Percentiles rank a stretch among this genome's conserved stretches.
Evolutionary conservation across 2,329 filamentous ascomycete species (phyloP).

Genomic region (Fusarium paranaense): DNA sequence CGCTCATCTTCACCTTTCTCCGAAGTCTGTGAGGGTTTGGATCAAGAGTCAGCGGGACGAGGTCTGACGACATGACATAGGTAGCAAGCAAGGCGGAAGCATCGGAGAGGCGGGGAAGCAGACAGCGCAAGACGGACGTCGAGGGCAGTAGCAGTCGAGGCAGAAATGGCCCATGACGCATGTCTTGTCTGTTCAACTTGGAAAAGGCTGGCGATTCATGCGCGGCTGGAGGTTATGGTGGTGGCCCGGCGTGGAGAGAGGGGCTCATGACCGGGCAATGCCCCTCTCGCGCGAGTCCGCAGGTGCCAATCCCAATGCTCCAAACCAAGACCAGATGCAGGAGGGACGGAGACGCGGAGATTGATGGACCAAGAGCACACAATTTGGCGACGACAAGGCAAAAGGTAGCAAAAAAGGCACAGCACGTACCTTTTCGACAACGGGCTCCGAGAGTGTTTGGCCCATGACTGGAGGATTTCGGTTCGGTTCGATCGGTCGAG

Average conservation of each 20-base stretch:
- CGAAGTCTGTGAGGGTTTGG: conserved; percentile 73
- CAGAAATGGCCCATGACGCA: neutral
- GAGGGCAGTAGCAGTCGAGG: neutral
- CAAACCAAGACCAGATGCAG: conserved; percentile 21
- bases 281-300: conserved; percentile 33
- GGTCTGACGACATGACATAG: conserved; percentile 16
- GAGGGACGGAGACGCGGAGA: neutral
- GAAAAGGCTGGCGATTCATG: conserved; percentile 18
- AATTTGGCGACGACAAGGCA: neutral
- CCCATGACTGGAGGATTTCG: conserved; percentile 73
- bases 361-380: conserved; percentile 7
- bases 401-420: conserved; percentile 13
- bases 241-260: conserved; percentile 33
- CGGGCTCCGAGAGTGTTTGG: conserved; percentile 98
- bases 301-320: conserved; percentile 19
- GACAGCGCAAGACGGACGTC: neutral
- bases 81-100: conserved; percentile 12
- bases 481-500: conserved; percentile 42
- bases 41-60: conserved; percentile 42
- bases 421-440: conserved; percentile 90
- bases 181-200: neutral
- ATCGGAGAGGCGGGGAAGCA: conserved; percentile 31
- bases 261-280: conserved; percentile 39
- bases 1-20: conserved; percentile 92
- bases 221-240: conserved; percentile 13